These are phyloP conservation scores for Musa troglodytarum DNA, from an alignment of 176 grass and related monocot species.

Conservation along the genomic window DNA sequence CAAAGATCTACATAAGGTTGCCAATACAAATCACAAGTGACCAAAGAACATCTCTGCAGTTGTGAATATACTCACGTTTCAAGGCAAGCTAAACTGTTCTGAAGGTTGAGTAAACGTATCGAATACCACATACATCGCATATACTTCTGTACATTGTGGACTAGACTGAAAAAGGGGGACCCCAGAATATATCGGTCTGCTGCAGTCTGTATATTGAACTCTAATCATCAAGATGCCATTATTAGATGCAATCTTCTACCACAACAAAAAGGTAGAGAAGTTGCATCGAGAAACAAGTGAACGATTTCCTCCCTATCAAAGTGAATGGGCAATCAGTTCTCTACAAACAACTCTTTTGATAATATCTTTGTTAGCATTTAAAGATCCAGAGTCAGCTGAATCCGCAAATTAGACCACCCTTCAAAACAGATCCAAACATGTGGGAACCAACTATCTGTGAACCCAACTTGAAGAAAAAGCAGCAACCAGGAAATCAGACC, in stretches of 20 bases:
- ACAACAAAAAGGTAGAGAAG: background rate
- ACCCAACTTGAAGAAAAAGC: constrained; percentile 8
- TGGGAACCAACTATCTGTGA: background rate
- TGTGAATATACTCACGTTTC: too few relatives aligned
- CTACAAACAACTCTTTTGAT: background rate
- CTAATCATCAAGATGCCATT: background rate
- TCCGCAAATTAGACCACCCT: background rate
- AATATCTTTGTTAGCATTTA: constrained; percentile 1
- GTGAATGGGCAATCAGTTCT: background rate
- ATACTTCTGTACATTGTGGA: too few relatives aligned
- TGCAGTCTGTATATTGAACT: too few relatives aligned
- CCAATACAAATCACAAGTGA: too few relatives aligned
- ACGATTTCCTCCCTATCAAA: background rate
- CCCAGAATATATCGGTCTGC: too few relatives aligned
- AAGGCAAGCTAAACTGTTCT: too few relatives aligned
- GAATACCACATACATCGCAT: too few relatives aligned
- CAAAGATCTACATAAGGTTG: too few relatives aligned
- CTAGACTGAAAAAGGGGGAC: too few relatives aligned
- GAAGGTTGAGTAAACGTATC: too few relatives aligned
- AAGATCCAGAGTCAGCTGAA: background rate
- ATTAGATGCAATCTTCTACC: background rate
- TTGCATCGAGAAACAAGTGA: background rate
- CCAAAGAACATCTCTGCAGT: too few relatives aligned
- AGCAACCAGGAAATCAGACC: constrained; percentile 33
- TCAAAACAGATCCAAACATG: background rate